phyloP scores from a whole-genome alignment of 2,329 filamentous ascomycete genomes.

The Aspergillus uvarum region DNA sequence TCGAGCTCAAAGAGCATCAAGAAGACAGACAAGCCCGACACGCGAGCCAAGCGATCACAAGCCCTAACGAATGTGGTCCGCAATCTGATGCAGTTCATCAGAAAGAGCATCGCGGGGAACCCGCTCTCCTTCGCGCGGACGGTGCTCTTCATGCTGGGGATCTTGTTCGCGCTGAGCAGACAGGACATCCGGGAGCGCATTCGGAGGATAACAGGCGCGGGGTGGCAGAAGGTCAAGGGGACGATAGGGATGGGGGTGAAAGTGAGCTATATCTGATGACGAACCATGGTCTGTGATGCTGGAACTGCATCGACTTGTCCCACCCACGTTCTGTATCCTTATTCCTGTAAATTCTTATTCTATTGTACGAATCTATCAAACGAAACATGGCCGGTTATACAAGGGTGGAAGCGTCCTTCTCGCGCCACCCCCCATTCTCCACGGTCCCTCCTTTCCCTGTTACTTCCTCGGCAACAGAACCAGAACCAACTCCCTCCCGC shows the following conservation, averaged over 20 bases:
- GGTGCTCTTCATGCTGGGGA: constrained; percentile 74
- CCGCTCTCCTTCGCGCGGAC: constrained; percentile 60
- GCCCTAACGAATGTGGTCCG: constrained; percentile 50
- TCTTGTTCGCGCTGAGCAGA: constrained; percentile 74
- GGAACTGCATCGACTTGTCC: too few relatives aligned
- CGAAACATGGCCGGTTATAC: not conserved
- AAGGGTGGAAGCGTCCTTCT: too few relatives aligned
- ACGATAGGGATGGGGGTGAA: constrained; percentile 97
- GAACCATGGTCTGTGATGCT: too few relatives aligned
- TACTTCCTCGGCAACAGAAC: too few relatives aligned
- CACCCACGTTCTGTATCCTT: not conserved
- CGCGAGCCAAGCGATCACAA: constrained; percentile 40
- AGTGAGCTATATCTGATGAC: constrained; percentile 80
- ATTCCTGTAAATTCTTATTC: not conserved
- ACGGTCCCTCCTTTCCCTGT: not conserved
- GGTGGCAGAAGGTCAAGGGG: constrained; percentile 77
- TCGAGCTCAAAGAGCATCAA: constrained; percentile 38
- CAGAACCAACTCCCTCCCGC: not conserved
- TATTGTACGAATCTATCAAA: too few relatives aligned
- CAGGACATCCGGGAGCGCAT: constrained; percentile 73
- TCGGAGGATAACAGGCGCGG: constrained; percentile 63
- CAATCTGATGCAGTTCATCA: constrained; percentile 51
- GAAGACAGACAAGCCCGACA: constrained; percentile 38
- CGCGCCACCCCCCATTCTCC: not conserved
- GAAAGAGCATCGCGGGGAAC: constrained; percentile 53